Base-by-base conservation (phyloP, 257 asterid genomes). In the Solanum etuberosum region DNA sequence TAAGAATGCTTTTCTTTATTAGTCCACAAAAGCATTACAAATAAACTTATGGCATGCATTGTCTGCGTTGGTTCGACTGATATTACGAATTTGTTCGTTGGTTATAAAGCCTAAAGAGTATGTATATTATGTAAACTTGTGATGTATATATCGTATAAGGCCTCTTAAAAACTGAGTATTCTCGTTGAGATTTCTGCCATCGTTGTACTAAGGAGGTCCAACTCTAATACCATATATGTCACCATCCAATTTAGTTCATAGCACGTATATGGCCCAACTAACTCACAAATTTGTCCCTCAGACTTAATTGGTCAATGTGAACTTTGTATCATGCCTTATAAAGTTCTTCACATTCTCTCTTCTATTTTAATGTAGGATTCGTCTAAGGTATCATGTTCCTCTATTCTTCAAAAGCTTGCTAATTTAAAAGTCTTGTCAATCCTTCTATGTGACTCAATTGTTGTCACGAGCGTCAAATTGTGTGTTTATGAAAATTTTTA, bases 331-430 rank as follows among this genome's bases (percentile, higher is more conserved):
- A 35, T 35, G 3, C 6, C 4, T 37, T 37, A 6, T 10, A 37
- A 35, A 37, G 31, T 9, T 18, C 11, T 37, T 37, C 18, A 21
- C 3, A 5, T 37, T 73, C 20, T 23, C 4, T 5, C 48, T 3
- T 21, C 0, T 29, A 20, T 73, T 35, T 37, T 0, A 0, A 73
- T 21, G 3, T 21, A 6, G 5, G 3, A 35, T 35, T 21, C 1
- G 0, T 7, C 6, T 73, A 35, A 11, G 18, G 1, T 37, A 23
- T 37, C 31, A 37, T 37, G 11, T 21, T 37, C 11, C 5, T 9
- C 5, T 0, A 7, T 37, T 37, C 9, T 34, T 72, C 12, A 71
- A 10, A 71, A 71, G 16, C 4, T 34, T 71, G 42, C 4, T 32
- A 7, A 11, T 40, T 43, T 31, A 70, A 4, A 32, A 71, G 7